Conservation (phyloP, 208 protist genomes). For the Acanthamoeba castellanii region DNA sequence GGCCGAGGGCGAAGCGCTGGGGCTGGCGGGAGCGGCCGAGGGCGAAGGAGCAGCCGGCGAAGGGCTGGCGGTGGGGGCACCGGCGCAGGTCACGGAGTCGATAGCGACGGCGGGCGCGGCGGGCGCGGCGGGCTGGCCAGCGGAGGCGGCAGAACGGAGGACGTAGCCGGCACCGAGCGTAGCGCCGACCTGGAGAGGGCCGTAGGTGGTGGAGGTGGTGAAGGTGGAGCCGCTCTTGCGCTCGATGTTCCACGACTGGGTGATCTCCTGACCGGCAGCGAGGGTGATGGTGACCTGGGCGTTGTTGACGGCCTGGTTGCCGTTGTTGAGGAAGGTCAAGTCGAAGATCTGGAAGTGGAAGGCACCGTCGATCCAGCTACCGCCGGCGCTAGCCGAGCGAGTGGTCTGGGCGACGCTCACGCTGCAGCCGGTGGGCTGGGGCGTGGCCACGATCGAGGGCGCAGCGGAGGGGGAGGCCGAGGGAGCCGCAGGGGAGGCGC, state of each 20-base stretch:
- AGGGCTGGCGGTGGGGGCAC: neutral
- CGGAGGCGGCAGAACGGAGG: neutral
- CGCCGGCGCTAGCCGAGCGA: neutral
- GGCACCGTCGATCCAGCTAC: neutral
- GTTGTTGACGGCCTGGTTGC: neutral
- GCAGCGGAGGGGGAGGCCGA: neutral
- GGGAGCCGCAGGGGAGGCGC: neutral
- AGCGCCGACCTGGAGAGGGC: neutral
- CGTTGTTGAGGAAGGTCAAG: neutral
- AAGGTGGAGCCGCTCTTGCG: neutral
- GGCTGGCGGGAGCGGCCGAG: neutral
- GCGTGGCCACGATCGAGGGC: neutral
- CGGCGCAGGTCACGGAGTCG: neutral
- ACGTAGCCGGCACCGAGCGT: neutral
- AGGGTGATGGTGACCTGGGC: neutral
- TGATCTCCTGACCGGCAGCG: neutral
- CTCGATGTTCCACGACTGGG: constrained; percentile 7
- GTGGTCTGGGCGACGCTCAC: neutral
- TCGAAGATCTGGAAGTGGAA: neutral
- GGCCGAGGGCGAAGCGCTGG: neutral
- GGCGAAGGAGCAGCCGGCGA: neutral
- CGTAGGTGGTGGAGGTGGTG: neutral
- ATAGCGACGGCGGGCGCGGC: neutral
- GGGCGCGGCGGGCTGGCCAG: neutral
- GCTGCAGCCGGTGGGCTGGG: neutral